These are phyloP conservation scores for Tylopilus cervinicoccineus DNA, from an alignment of 768 basidiomycete species.

Conservation along the genomic window DNA sequence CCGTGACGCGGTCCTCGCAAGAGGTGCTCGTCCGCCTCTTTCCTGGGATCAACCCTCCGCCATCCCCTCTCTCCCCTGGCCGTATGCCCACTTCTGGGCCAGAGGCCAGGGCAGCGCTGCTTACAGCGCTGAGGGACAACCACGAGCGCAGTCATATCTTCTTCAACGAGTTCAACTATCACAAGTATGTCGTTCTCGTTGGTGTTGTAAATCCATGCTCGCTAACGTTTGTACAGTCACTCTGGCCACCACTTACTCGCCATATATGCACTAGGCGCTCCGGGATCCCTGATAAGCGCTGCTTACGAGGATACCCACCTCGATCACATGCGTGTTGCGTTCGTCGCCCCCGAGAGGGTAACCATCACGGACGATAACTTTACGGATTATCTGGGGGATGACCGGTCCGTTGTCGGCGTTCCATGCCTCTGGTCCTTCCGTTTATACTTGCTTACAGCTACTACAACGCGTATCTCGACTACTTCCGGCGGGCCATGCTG, in stretches of 20 bases:
- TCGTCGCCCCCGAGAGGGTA: slow-evolving; percentile 21
- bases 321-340: slow-evolving; percentile 34
- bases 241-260: slow-evolving; percentile 55
- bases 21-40: slow-evolving; percentile 30
- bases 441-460: slow-evolving; percentile 23
- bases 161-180: slow-evolving; percentile 40
- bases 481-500: slow-evolving; percentile 29
- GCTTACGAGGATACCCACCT: slow-evolving; percentile 41
- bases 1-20: slow-evolving; percentile 17
- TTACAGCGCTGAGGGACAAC: slow-evolving; percentile 45
- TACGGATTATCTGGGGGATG: slow-evolving; percentile 27
- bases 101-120: slow-evolving; percentile 37
- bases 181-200: slow-evolving; percentile 24
- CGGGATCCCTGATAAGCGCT: slow-evolving; percentile 35
- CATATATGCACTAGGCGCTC: slow-evolving; percentile 58
- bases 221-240: slow-evolving; percentile 38
- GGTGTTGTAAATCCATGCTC: background rate
- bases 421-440: background rate
- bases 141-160: slow-evolving; percentile 51
- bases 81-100: slow-evolving; percentile 36
- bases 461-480: slow-evolving; percentile 32
- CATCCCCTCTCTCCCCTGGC: slow-evolving; percentile 34
- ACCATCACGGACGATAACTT: slow-evolving; percentile 24
- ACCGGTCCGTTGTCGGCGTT: slow-evolving; percentile 22
- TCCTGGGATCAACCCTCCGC: slow-evolving; percentile 26